phyloP scores from a whole-genome alignment of 768 basidiomycete genomes.

The Rhizopogon vesiculosus region DNA sequence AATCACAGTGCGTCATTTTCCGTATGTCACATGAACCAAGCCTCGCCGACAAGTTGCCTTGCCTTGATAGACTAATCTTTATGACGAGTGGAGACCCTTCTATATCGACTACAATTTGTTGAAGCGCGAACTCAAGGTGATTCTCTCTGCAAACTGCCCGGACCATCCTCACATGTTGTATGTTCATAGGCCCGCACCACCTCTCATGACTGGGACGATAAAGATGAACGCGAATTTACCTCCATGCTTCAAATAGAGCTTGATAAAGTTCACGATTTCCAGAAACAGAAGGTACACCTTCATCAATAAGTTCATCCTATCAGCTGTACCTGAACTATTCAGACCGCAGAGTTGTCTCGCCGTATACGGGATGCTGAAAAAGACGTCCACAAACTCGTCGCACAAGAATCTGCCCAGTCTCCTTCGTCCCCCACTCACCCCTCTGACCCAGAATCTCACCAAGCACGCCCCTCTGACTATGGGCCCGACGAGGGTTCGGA shows the following conservation, averaged over 20 bases:
- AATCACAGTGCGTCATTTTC: conserved; percentile 48
- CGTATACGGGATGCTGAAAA: conserved; percentile 82
- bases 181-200: conserved; percentile 44
- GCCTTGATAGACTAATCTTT: conserved; percentile 62
- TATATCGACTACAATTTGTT: conserved; percentile 88
- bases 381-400: conserved; percentile 74
- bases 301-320: neutral
- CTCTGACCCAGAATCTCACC: conserved; percentile 57
- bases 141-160: neutral
- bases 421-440: conserved; percentile 15
- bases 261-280: conserved; percentile 93
- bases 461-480: conserved; percentile 35
- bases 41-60: neutral
- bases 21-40: neutral
- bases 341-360: conserved; percentile 79
- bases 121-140: conserved; percentile 87
- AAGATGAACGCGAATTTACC: conserved; percentile 82
- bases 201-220: conserved; percentile 59
- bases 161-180: neutral
- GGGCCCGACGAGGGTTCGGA: conserved; percentile 69
- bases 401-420: conserved; percentile 36
- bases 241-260: conserved; percentile 77
- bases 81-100: conserved; percentile 86
- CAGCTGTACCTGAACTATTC: conserved; percentile 1
- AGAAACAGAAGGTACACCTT: conserved; percentile 72